These are phyloP conservation scores for Bidens hawaiensis DNA, from an alignment of 140 eudicot genomes.

Conservation along the genomic window DNA sequence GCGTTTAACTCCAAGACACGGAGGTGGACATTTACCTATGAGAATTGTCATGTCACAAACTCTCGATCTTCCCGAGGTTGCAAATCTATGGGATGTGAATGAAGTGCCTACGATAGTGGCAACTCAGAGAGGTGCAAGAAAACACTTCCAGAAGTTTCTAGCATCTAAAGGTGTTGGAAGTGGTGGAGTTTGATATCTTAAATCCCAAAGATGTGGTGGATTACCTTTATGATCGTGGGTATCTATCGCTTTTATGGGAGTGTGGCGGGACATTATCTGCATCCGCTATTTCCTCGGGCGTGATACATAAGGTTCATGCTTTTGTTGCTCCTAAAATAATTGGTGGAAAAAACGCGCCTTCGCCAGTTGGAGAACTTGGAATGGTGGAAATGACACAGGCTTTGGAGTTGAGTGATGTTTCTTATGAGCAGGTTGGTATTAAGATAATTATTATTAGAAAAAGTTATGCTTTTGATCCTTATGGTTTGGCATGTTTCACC, in stretches of 20 bases:
- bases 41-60: conserved; percentile 89
- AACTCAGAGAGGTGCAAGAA: conserved; percentile 92
- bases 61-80: conserved; percentile 91
- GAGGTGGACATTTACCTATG: conserved; percentile 79
- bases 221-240: conserved; percentile 88
- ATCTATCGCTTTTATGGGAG: conserved; percentile 92
- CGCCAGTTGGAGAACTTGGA: conserved; percentile 99
- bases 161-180: conserved; percentile 99
- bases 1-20: conserved; percentile 86
- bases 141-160: conserved; percentile 82
- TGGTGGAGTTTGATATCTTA: conserved; percentile 83
- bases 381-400: conserved; percentile 99
- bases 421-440: conserved; percentile 77
- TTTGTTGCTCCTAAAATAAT: conserved; percentile 98
- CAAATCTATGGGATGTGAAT: conserved; percentile 80
- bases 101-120: conserved; percentile 87
- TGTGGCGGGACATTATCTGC: conserved; percentile 98
- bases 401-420: conserved; percentile 70
- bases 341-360: conserved; percentile 95
- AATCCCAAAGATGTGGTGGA: conserved; percentile 76
- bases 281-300: conserved; percentile 82
- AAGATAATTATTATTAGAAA: too few relatives aligned
- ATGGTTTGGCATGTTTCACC: too few relatives aligned
- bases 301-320: conserved; percentile 92
- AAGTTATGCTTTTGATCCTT: too few relatives aligned